Percentiles rank a stretch among this genome's conserved stretches.
Evolutionary conservation across 2,329 filamentous ascomycete genomes (phyloP).

Genomic region (Zymoseptoria tritici): DNA sequence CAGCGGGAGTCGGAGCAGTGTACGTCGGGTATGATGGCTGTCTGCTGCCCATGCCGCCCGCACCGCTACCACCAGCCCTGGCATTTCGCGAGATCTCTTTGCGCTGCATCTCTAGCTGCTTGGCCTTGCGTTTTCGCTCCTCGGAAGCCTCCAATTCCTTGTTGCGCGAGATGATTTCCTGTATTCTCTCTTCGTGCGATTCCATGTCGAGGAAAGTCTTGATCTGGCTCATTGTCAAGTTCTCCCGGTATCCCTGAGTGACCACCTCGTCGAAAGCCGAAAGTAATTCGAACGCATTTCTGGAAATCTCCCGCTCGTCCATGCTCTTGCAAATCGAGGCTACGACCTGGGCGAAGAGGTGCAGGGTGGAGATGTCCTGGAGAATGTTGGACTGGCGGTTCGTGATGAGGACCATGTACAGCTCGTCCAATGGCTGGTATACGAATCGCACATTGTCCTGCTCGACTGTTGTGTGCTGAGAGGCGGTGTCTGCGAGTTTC

Average conservation of each 20-base stretch:
- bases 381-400: conserved; percentile 99
- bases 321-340: conserved; percentile 92
- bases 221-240: conserved; percentile 92
- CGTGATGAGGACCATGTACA: conserved; percentile 99
- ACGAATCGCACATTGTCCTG: conserved; percentile 99
- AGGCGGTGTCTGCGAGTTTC: conserved; percentile 91
- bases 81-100: conserved; percentile 83
- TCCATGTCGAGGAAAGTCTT: conserved; percentile 99
- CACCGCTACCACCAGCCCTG: conserved; percentile 36
- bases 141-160: conserved; percentile 98
- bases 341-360: conserved; percentile 95
- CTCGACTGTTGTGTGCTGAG: conserved; percentile 96
- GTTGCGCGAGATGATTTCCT: conserved; percentile 94
- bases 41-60: conserved; percentile 56
- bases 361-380: conserved; percentile 96
- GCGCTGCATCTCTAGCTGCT: conserved; percentile 96
- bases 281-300: conserved; percentile 91
- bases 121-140: conserved; percentile 96
- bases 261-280: conserved; percentile 97
- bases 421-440: conserved; percentile 96
- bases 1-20: conserved; percentile 77
- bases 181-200: conserved; percentile 95
- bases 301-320: conserved; percentile 90
- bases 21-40: conserved; percentile 83
- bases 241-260: conserved; percentile 91